Conservation (phyloP, 345 rosid species). For the Populus deltoides region DNA sequence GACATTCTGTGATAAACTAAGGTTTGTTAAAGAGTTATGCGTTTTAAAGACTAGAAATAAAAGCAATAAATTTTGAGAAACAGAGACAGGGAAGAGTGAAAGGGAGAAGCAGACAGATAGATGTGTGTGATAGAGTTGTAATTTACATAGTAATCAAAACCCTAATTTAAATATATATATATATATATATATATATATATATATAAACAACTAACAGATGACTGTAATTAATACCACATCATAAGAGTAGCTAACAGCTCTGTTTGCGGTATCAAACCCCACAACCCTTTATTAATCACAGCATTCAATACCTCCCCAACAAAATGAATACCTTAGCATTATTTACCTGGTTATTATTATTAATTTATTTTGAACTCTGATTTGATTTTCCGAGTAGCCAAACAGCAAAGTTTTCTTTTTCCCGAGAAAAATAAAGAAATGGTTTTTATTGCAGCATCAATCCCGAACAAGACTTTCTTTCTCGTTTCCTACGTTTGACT, state of each 20-base stretch:
- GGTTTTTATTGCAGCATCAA: neutral
- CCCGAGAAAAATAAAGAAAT: neutral
- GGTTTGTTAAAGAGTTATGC: neutral
- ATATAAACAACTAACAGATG: neutral
- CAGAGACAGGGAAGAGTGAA: neutral
- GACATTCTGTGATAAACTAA: neutral
- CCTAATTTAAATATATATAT: neutral
- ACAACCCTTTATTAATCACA: conserved; percentile 23
- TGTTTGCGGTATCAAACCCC: neutral
- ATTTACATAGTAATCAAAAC: conserved; percentile 16
- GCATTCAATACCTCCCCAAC: conserved; percentile 44
- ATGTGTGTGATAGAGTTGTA: conserved; percentile 17
- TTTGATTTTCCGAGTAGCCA: conserved; percentile 19
- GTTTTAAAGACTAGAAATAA: neutral
- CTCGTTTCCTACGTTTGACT: neutral
- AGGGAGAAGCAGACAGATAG: conserved; percentile 7
- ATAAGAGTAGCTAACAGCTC: conserved; percentile 19
- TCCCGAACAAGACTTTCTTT: neutral
- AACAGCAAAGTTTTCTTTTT: conserved; percentile 9
- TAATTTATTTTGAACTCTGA: neutral
- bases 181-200: no score
- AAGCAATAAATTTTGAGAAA: conserved; percentile 12
- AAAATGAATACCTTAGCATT: conserved; percentile 17
- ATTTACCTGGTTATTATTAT: neutral
- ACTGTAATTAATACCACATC: conserved; percentile 34